Evolutionary conservation across 2,329 filamentous ascomycete species (phyloP).

Genomic region (Neophaeococcomyces aloes): DNA sequence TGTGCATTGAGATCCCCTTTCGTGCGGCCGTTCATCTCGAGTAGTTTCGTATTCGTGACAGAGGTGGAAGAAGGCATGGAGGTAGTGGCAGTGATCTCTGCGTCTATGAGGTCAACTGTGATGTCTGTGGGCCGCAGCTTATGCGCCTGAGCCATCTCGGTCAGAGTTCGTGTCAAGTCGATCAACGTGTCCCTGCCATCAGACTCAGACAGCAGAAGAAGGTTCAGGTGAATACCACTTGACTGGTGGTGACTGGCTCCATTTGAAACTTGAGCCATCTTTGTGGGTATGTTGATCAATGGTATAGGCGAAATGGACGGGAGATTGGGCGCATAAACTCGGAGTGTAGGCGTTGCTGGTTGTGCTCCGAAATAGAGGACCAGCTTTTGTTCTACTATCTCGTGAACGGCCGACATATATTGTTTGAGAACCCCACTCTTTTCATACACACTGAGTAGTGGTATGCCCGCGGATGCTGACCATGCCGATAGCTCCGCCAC

Average conservation of each 20-base stretch:
- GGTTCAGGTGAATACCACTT: constrained; percentile 34
- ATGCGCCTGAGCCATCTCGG: constrained; percentile 85
- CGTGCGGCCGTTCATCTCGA: background rate
- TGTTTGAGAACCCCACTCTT: constrained; percentile 77
- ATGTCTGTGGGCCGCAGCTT: constrained; percentile 78
- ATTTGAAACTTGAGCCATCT: constrained; percentile 16
- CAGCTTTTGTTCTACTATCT: constrained; percentile 67
- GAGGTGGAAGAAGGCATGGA: constrained; percentile 10
- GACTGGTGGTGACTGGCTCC: background rate
- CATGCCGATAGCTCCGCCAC: constrained; percentile 85
- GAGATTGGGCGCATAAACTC: constrained; percentile 60
- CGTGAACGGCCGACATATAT: constrained; percentile 75
- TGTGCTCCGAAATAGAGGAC: constrained; percentile 72
- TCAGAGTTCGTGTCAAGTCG: constrained; percentile 84
- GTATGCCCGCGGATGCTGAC: constrained; percentile 83
- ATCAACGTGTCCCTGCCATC: constrained; percentile 91
- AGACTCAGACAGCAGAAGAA: constrained; percentile 75
- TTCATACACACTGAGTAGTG: constrained; percentile 82
- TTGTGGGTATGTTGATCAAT: constrained; percentile 10
- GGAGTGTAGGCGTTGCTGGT: constrained; percentile 56
- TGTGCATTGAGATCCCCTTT: constrained; percentile 8
- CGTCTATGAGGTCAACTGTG: constrained; percentile 73
- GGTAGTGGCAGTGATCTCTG: constrained; percentile 60
- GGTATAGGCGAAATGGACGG: constrained; percentile 33
- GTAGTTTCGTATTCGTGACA: constrained; percentile 10